Conservation (phyloP, 2,329 filamentous ascomycete genomes). For the Neonectria faginata region DNA sequence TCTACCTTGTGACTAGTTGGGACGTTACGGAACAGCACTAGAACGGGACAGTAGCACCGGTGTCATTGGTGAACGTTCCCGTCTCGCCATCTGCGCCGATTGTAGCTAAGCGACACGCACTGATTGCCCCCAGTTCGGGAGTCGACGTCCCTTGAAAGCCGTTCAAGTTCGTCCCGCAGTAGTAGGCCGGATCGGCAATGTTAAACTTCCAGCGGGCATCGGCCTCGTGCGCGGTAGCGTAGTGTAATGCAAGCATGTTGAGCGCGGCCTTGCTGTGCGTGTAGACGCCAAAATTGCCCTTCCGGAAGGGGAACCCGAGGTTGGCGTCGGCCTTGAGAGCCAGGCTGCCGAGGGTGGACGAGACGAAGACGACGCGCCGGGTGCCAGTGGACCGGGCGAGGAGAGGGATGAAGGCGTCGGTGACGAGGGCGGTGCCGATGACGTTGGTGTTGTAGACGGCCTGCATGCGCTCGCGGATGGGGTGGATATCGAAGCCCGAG, state of each 20-base stretch:
- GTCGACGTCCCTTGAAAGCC: constrained; percentile 20
- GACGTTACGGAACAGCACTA: neutral
- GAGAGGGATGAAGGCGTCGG: constrained; percentile 29
- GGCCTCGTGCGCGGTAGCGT: constrained; percentile 26
- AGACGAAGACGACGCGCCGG: constrained; percentile 34
- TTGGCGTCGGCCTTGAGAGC: constrained; percentile 27
- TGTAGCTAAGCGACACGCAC: constrained; percentile 16
- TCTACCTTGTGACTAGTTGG: neutral
- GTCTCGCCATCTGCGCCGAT: constrained; percentile 20
- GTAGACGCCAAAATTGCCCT: constrained; percentile 23
- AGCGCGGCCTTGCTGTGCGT: constrained; percentile 35
- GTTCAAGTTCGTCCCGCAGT: constrained; percentile 27
- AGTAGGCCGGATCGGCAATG: constrained; percentile 27
- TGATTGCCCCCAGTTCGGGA: constrained; percentile 25
- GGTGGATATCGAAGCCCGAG: constrained; percentile 18
- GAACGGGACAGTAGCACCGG: constrained; percentile 24
- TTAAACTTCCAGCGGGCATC: constrained; percentile 29
- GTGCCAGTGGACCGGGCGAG: constrained; percentile 25
- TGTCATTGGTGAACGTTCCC: constrained; percentile 24
- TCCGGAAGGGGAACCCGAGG: neutral
- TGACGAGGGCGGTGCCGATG: constrained; percentile 34
- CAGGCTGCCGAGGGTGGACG: constrained; percentile 30
- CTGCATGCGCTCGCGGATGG: constrained; percentile 30
- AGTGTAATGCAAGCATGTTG: constrained; percentile 37
- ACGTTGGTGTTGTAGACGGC: constrained; percentile 34